Evolutionary conservation across 139 green algal species (phyloP).

Genomic region (Chlamydomonas incerta): DNA sequence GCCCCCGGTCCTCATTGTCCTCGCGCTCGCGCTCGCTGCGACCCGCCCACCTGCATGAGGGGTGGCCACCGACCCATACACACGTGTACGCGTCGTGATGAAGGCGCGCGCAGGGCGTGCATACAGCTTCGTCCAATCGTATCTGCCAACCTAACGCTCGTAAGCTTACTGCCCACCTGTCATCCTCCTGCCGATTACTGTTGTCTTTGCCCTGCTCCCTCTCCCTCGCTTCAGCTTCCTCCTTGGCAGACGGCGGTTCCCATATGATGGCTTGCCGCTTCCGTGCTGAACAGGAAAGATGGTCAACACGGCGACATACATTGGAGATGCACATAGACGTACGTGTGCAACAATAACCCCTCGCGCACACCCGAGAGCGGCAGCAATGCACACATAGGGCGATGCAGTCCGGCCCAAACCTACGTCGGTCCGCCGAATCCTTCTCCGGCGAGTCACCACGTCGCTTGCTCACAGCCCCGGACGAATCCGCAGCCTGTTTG

Average conservation of each 20-base stretch:
- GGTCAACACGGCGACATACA: too few species aligned
- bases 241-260: neutral
- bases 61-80: too few species aligned
- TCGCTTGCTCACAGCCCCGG: neutral
- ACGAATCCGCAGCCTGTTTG: neutral
- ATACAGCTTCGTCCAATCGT: too few species aligned
- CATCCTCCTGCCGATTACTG: neutral
- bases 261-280: conserved; percentile 27
- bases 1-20: neutral
- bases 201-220: neutral
- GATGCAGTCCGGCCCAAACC: too few species aligned
- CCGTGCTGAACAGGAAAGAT: conserved; percentile 14
- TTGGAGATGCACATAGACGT: too few species aligned
- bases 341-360: too few species aligned
- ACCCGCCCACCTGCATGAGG: too few species aligned
- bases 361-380: too few species aligned
- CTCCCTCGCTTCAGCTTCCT: neutral
- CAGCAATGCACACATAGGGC: too few species aligned
- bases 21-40: neutral
- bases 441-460: conserved; percentile 10
- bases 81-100: too few species aligned
- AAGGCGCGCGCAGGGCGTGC: too few species aligned
- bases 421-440: conserved; percentile 11
- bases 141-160: too few species aligned
- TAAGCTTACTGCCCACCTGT: neutral